Evolutionary conservation across 129 eudicot genomes (phyloP), one percentile per base, ranked within the genome.

Genomic region (Gnaphalium uliginosum): DNA sequence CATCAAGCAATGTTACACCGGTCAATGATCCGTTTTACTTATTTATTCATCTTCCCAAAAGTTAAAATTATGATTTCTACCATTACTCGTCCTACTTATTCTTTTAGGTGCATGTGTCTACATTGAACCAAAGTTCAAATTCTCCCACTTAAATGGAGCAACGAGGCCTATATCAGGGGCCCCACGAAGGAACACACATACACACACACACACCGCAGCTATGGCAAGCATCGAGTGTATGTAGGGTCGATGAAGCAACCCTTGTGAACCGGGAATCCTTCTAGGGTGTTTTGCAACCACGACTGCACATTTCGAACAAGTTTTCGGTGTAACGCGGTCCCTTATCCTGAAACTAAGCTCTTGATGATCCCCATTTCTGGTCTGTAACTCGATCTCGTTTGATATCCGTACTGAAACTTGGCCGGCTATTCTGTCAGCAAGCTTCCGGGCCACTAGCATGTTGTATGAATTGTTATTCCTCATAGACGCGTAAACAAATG

Each of bases 121-220:
- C 66, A 76, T 75, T 15, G 96, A 18, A 32, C 98, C 98, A 51
- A 66, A 93, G 65, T 71, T 63, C 84, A 93, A 72, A 71, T 83
- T 81, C 69, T 93, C 98, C 98, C 98, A 93, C 76, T 71, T 81
- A 76, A 86, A 88, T 6, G 96, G 92, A 0, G 77, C 85, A 74
- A 78, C 86, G 24, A 80, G 76, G 18, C 90, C 92, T 9, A 90
- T 78, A 39, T 82, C 84, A 4, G 97, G 96, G 30, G 88, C 81
- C 50, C 96, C 92, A 30, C 96, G 79, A 32, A 90, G 74, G 84
- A 93, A 78, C 25, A 93, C 69, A 80, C 96, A 90, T 54, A 93
- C 96, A 46, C 98, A 93, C n/a, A 90, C 96, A 72, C 98, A 93
- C n/a, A 93, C 98, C 24, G 98, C 98, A 57, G 98, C 98, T 71